Conservation (phyloP, 2,329 filamentous ascomycete species). For the Pseudogymnoascus sp. region DNA sequence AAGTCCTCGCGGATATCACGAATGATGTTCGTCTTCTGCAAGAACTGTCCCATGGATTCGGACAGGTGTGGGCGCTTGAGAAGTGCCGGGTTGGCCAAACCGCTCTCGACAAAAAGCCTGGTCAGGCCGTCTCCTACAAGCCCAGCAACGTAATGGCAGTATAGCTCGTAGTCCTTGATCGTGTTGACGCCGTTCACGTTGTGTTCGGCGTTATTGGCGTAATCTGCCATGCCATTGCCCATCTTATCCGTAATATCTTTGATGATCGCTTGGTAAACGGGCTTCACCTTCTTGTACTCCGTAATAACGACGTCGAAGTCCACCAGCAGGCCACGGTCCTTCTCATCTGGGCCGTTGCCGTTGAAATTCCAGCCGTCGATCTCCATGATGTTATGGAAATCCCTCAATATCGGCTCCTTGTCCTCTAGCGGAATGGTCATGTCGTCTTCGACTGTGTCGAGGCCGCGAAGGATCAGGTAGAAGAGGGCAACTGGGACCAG, state of each 20-base stretch:
- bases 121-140: slow-evolving; percentile 90
- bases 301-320: slow-evolving; percentile 77
- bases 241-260: slow-evolving; percentile 84
- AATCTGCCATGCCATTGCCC: slow-evolving; percentile 97
- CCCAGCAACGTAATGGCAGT: slow-evolving; percentile 71
- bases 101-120: slow-evolving; percentile 74
- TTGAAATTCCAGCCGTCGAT: slow-evolving; percentile 80
- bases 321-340: slow-evolving; percentile 80
- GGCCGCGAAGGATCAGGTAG: slow-evolving; percentile 78
- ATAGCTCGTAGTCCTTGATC: slow-evolving; percentile 9
- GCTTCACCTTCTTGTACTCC: slow-evolving; percentile 82
- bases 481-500: slow-evolving; percentile 79
- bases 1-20: slow-evolving; percentile 85
- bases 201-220: slow-evolving; percentile 72
- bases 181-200: slow-evolving; percentile 27
- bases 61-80: slow-evolving; percentile 69
- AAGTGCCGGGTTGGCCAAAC: slow-evolving; percentile 75
- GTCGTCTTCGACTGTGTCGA: slow-evolving; percentile 94
- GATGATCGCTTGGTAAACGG: slow-evolving; percentile 73
- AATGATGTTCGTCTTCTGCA: slow-evolving; percentile 96
- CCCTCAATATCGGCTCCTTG: slow-evolving; percentile 76
- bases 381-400: slow-evolving; percentile 70
- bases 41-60: slow-evolving; percentile 89
- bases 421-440: slow-evolving; percentile 73
- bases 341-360: slow-evolving; percentile 64